These are phyloP conservation scores for Leccinum pachyderme DNA, from an alignment of 1,284 basidiomycete species.

Conservation along the genomic window DNA sequence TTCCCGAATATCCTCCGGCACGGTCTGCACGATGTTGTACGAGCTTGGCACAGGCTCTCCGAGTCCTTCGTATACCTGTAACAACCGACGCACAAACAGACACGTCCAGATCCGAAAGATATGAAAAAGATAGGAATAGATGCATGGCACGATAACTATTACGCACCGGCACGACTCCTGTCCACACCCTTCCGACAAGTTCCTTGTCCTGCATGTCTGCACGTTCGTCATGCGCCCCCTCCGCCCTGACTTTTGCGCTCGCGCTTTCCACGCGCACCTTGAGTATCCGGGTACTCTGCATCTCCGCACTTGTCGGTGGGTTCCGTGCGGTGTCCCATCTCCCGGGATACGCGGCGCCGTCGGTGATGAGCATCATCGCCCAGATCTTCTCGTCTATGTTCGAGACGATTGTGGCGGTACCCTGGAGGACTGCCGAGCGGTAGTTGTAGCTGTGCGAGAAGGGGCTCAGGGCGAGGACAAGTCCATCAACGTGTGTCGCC, in stretches of 20 bases:
- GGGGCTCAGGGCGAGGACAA: conserved; percentile 24
- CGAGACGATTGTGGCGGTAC: conserved; percentile 14
- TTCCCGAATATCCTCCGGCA: conserved; percentile 22
- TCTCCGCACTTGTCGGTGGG: conserved; percentile 23
- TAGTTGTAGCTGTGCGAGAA: conserved; percentile 30
- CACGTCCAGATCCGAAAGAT: too few relatives aligned
- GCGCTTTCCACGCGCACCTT: conserved; percentile 25
- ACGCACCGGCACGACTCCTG: conserved; percentile 27
- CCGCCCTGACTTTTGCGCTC: conserved; percentile 26
- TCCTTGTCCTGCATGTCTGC: conserved; percentile 15
- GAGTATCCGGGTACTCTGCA: conserved; percentile 25
- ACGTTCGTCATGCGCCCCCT: conserved; percentile 24
- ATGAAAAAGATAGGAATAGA: neutral
- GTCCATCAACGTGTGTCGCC: conserved; percentile 27
- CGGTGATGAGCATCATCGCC: conserved; percentile 25
- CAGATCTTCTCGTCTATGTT: conserved; percentile 24
- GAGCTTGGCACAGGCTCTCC: conserved; percentile 22
- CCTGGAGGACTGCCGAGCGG: conserved; percentile 27
- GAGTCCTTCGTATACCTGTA: conserved; percentile 26
- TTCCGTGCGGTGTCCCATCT: conserved; percentile 26
- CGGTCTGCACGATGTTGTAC: conserved; percentile 16
- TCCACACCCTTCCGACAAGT: conserved; percentile 22
- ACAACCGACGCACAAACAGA: neutral
- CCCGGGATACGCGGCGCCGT: conserved; percentile 20
- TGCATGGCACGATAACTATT: neutral